Percentiles rank a stretch among this genome's conserved stretches.
phyloP scores from a whole-genome alignment of 2,329 filamentous ascomycete species.

The Aureobasidium sp. region DNA sequence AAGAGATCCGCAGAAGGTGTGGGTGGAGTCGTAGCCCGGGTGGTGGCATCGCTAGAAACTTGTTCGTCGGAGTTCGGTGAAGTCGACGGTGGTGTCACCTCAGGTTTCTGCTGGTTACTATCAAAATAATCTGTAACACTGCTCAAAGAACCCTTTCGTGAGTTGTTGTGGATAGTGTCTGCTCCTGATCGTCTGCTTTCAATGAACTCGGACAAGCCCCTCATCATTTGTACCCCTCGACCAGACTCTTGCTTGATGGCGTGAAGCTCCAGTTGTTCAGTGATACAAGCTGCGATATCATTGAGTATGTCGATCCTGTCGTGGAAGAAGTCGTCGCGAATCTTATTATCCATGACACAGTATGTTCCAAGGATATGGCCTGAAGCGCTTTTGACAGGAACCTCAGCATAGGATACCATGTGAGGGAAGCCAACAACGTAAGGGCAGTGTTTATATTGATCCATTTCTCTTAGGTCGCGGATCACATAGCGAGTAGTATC shows the following conservation, averaged over 20 bases:
- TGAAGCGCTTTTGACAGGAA: constrained; percentile 28
- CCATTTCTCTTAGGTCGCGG: constrained; percentile 26
- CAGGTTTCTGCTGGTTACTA: not conserved
- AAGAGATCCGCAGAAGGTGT: not conserved
- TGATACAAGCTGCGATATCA: constrained; percentile 19
- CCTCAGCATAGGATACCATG: constrained; percentile 30
- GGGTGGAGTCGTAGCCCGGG: not conserved
- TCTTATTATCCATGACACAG: constrained; percentile 29
- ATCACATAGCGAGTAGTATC: constrained; percentile 30
- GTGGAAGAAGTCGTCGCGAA: constrained; percentile 19
- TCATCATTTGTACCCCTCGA: constrained; percentile 18
- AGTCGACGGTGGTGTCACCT: not conserved
- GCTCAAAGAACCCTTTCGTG: not conserved
- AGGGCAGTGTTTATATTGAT: constrained; percentile 24
- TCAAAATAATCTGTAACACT: not conserved
- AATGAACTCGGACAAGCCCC: constrained; percentile 19
- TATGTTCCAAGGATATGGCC: constrained; percentile 30
- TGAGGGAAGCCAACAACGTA: constrained; percentile 28
- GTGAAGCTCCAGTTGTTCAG: constrained; percentile 19
- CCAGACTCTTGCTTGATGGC: constrained; percentile 16
- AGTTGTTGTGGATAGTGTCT: not conserved
- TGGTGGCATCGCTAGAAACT: not conserved
- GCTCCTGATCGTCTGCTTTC: constrained; percentile 9
- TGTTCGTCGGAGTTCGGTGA: not conserved
- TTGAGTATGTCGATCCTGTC: constrained; percentile 18